Percentiles rank a stretch among this genome's conserved stretches.
Conservation (phyloP, 148 eudicot species). For the Rhododendron williamsianum region DNA sequence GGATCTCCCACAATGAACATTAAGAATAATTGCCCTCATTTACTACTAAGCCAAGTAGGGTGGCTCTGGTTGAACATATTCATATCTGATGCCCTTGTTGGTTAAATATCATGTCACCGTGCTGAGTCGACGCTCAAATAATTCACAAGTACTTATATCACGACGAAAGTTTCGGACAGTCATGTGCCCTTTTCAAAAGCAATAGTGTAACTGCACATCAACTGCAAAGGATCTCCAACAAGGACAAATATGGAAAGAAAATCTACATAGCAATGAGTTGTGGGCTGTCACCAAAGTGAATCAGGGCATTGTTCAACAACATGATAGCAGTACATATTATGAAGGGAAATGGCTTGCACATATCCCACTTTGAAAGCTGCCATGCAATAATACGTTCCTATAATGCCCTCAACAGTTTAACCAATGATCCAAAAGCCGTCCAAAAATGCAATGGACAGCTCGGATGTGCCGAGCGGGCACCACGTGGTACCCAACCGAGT, state of each 20-base stretch:
- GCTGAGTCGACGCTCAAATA: too few relatives aligned
- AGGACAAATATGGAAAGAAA: not conserved
- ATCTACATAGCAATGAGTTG: not conserved
- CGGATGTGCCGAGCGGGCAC: too few relatives aligned
- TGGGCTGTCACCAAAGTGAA: not conserved
- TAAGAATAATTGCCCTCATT: not conserved
- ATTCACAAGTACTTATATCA: too few relatives aligned
- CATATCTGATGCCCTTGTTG: too few relatives aligned
- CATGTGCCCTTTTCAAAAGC: not conserved
- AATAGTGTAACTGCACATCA: not conserved
- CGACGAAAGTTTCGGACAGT: not conserved
- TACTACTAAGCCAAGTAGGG: too few relatives aligned
- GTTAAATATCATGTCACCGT: too few relatives aligned
- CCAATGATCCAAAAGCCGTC: not conserved
- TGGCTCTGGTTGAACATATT: too few relatives aligned
- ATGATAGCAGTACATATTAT: not conserved
- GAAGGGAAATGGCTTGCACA: not conserved
- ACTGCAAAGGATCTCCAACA: not conserved
- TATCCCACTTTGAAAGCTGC: not conserved
- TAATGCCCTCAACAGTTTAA: not conserved
- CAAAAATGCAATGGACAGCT: too few relatives aligned
- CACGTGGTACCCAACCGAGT: too few relatives aligned
- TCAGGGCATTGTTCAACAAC: not conserved
- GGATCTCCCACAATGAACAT: not conserved
- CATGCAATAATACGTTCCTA: not conserved